Percentiles rank a stretch among this genome's conserved stretches.
Evolutionary conservation across 2,329 filamentous ascomycete genomes (phyloP).

Genomic region (Paecilomyces formosus): DNA sequence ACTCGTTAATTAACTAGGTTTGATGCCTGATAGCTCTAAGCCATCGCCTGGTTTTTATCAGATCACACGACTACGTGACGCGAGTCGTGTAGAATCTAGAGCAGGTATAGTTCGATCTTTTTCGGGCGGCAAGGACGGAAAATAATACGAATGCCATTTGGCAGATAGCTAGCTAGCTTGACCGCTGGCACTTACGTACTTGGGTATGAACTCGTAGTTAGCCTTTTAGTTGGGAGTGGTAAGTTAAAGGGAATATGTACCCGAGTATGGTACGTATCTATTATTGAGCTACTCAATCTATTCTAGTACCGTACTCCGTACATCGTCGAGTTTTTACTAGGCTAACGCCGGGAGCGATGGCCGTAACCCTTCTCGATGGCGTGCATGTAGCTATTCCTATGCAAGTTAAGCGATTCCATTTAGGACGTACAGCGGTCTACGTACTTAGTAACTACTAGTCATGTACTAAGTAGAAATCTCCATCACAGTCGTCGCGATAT

Average conservation of each 20-base stretch:
- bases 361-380: background rate
- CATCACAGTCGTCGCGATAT: background rate
- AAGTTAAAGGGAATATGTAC: background rate
- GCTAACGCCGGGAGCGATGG: background rate
- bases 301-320: too few species aligned
- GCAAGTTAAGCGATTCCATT: background rate
- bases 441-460: background rate
- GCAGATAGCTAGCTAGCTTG: background rate
- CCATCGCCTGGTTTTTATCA: too few species aligned
- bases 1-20: background rate
- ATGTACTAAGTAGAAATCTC: background rate
- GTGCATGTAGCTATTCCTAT: background rate
- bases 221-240: background rate
- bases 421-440: background rate
- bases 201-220: background rate
- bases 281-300: too few species aligned
- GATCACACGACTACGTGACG: background rate
- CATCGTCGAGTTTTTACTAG: background rate
- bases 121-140: background rate
- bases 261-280: background rate
- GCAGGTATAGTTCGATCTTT: background rate
- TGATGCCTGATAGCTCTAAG: too few species aligned
- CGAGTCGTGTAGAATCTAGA: background rate
- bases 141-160: background rate
- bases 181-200: background rate